Percentiles rank a stretch among this genome's conserved stretches.
Evolutionary conservation across 2,329 filamentous ascomycete species (phyloP).

Genomic region (Nemania bipapillata): DNA sequence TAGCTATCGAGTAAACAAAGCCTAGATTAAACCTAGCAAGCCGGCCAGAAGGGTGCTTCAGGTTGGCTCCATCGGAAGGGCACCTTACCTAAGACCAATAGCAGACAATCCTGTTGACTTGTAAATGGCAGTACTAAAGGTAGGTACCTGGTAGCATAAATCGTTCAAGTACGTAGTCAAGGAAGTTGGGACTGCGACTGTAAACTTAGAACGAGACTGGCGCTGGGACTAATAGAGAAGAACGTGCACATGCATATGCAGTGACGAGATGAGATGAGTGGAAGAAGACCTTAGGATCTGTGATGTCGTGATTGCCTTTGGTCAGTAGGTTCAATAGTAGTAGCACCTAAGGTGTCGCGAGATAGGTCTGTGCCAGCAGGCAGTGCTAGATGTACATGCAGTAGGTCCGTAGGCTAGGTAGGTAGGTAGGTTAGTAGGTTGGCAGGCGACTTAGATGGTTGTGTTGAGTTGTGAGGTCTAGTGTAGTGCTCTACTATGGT

Average conservation of each 20-base stretch:
- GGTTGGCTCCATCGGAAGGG: slow-evolving; percentile 28
- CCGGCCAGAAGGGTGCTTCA: slow-evolving; percentile 8
- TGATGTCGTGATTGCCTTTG: slow-evolving; percentile 33
- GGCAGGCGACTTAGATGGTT: too few species aligned
- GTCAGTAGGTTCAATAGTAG: background rate
- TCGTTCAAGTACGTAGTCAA: background rate
- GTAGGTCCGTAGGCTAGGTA: background rate
- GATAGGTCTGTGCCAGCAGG: background rate
- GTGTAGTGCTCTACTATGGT: slow-evolving; percentile 6
- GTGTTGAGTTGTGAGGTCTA: background rate
- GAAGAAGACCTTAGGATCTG: background rate
- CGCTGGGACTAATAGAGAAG: background rate
- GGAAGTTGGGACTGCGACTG: background rate
- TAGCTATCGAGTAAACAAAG: slow-evolving; percentile 4
- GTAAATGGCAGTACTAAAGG: background rate
- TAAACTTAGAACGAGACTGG: background rate
- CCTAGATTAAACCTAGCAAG: slow-evolving; percentile 4
- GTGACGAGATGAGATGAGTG: background rate
- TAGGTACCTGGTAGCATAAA: background rate
- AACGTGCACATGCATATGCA: slow-evolving; percentile 7
- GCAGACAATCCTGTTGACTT: background rate
- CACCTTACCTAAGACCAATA: background rate
- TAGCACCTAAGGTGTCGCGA: background rate
- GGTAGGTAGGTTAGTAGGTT: slow-evolving; percentile 4
- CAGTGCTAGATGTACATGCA: background rate